Base-by-base conservation (phyloP, 2,329 filamentous ascomycete genomes). In the Diaporthe citriasiana region DNA sequence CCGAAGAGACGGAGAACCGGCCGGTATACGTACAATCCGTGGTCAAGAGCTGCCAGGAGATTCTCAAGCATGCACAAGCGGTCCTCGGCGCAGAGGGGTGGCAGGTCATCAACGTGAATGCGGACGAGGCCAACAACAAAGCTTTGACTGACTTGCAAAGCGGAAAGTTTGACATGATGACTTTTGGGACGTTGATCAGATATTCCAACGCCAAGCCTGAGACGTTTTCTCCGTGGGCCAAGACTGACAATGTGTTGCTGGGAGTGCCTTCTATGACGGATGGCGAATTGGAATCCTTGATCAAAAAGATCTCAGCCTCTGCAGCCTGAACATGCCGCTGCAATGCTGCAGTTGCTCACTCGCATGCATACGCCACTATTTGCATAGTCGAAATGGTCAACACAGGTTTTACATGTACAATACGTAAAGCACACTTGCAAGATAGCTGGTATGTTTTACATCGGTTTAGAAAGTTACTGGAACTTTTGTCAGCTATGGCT, bases 1-100 rank as follows among this genome's bases (percentile, higher is more conserved):
- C 78, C 2, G 79, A 77, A 47, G 78, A 79, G 76, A 81, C 80
- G n/a, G 77, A 76, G 57, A 82, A 83, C 76, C 70, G 78, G 3
- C 35, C 71, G 22, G 77, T 78, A 3, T 78, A 77, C 30, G 71
- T 81, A 15, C 76, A 79, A 6, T 68, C 63, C 9, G 63, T 68
- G 8, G 63, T 68, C n/a, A 68, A 68, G 76, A 78, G 77, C 55
- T 79, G 79, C 73, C 76, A 76, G n/a, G 66, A 79, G 71, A 69
- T 81, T 57, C 53, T 77, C 15, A 75, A 72, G 19, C 63, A 78
- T 22, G 77, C 76, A n/a, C 69, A 76, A 60, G 71, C 76, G 35
- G 77, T 74, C 2, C 51, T 79, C 8, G 76, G 76, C 15, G 38
- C 69, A 6, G 75, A 76, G 13, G 71, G 72, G 25, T 79, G 78